Percentiles rank a stretch among this genome's conserved stretches.
Evolutionary conservation across 1,284 basidiomycete species (phyloP).

Genomic region (Heterobasidion occidentale): DNA sequence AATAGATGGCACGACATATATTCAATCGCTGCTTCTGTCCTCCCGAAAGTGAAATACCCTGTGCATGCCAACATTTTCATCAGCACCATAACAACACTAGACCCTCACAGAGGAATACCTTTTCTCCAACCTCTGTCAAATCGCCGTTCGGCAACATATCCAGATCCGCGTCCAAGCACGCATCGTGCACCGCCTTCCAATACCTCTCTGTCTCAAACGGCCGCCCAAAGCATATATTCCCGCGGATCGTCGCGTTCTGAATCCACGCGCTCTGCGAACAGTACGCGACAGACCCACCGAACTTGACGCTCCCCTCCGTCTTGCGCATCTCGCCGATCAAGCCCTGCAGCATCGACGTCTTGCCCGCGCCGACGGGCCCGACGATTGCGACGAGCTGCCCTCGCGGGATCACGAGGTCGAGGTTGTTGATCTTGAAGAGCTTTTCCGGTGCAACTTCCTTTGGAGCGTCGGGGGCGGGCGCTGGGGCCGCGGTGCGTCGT

Average conservation of each 20-base stretch:
- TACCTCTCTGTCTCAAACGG: slow-evolving; percentile 76
- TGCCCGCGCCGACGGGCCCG: slow-evolving; percentile 52
- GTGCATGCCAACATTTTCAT: not conserved
- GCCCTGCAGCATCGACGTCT: slow-evolving; percentile 70
- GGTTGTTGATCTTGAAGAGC: slow-evolving; percentile 50
- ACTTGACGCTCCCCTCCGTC: slow-evolving; percentile 52
- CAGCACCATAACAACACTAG: not conserved
- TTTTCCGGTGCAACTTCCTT: not conserved
- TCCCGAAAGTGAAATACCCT: slow-evolving; percentile 77
- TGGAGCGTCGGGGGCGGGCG: not conserved
- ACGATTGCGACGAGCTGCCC: slow-evolving; percentile 79
- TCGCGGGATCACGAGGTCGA: slow-evolving; percentile 59
- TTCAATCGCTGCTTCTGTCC: slow-evolving; percentile 75
- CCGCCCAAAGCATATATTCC: slow-evolving; percentile 83
- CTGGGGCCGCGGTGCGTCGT: not conserved
- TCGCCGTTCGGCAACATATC: slow-evolving; percentile 80
- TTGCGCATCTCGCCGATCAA: slow-evolving; percentile 77
- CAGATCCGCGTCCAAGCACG: slow-evolving; percentile 74
- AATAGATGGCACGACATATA: slow-evolving; percentile 83
- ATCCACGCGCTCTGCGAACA: slow-evolving; percentile 57
- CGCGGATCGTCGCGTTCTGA: slow-evolving; percentile 64
- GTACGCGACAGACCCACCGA: slow-evolving; percentile 50
- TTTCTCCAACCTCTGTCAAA: slow-evolving; percentile 87
- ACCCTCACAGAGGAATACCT: slow-evolving; percentile 19
- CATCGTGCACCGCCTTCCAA: slow-evolving; percentile 67